A percentile compares a stretch with the other conserved stretches of the same genome.
Evolutionary conservation across 192 early-diverging fungal species (phyloP).

Genomic region (Helicostylum pulchrum): DNA sequence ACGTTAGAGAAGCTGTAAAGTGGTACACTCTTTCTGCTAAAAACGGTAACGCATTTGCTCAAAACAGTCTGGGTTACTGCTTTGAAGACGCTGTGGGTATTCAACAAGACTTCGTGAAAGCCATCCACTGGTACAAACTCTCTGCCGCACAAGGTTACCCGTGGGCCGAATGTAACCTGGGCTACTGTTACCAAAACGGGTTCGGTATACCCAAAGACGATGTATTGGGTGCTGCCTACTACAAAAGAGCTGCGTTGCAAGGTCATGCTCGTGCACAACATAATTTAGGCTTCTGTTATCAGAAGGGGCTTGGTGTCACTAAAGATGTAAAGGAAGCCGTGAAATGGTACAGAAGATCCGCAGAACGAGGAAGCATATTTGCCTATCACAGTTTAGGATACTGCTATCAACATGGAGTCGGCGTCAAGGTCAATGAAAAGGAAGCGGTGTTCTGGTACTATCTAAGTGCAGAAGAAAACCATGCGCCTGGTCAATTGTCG

Average conservation of each 20-base stretch:
- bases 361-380: constrained; percentile 48
- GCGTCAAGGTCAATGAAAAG: constrained; percentile 45
- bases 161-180: constrained; percentile 83
- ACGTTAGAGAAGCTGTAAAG: constrained; percentile 49
- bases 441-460: constrained; percentile 62
- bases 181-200: constrained; percentile 74
- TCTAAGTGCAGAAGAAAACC: constrained; percentile 59
- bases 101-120: constrained; percentile 42
- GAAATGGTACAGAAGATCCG: constrained; percentile 54
- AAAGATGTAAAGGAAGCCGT: constrained; percentile 67
- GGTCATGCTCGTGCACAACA: constrained; percentile 63
- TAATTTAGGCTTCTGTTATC: constrained; percentile 77
- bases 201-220: constrained; percentile 56
- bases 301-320: constrained; percentile 67
- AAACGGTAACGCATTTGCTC: constrained; percentile 50
- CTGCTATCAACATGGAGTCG: constrained; percentile 62
- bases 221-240: constrained; percentile 54
- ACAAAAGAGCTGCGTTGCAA: constrained; percentile 62
- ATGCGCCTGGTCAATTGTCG: constrained; percentile 70
- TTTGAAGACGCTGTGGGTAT: constrained; percentile 79
- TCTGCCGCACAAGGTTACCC: constrained; percentile 72
- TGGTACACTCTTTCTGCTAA: constrained; percentile 58
- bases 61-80: constrained; percentile 69
- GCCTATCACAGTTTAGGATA: constrained; percentile 55
- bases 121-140: constrained; percentile 58